phyloP scores from a whole-genome alignment of 352 stramenopile genomes.

The Globisporangium lucens region DNA sequence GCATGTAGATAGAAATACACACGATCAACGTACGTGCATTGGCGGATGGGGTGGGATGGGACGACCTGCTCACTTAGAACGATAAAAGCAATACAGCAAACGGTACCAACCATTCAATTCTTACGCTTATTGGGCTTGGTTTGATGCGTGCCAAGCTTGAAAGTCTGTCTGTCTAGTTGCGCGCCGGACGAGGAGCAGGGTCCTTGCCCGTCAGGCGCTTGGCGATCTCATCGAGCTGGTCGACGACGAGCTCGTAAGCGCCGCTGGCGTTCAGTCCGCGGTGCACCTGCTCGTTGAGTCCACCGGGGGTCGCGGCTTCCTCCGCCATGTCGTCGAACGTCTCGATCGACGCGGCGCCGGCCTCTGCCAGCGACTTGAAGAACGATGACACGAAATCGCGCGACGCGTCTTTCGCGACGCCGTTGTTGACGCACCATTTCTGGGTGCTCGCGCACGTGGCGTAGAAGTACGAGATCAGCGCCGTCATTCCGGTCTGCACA shows the following conservation, averaged over 20 bases:
- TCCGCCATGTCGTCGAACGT: constrained; percentile 83
- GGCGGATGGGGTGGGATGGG: too few relatives aligned
- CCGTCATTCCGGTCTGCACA: constrained; percentile 72
- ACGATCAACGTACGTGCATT: background rate
- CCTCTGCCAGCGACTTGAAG: constrained; percentile 77
- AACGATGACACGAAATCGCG: constrained; percentile 82
- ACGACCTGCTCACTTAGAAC: background rate
- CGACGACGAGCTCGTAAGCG: constrained; percentile 75
- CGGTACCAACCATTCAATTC: background rate
- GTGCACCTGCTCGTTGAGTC: constrained; percentile 86
- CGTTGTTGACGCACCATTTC: constrained; percentile 85
- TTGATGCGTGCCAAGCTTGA: background rate
- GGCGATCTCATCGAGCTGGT: constrained; percentile 81
- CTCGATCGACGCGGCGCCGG: constrained; percentile 66
- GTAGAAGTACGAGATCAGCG: constrained; percentile 87
- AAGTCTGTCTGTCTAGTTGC: constrained; percentile 20
- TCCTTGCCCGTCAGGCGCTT: constrained; percentile 73
- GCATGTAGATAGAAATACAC: constrained; percentile 49
- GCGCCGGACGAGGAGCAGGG: constrained; percentile 48
- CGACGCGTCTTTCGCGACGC: constrained; percentile 66
- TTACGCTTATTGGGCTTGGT: background rate
- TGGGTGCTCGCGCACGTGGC: constrained; percentile 79
- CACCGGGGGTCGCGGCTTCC: constrained; percentile 73
- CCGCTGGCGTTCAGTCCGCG: constrained; percentile 58
- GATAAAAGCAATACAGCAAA: background rate